Conservation (phyloP, 2,329 filamentous ascomycete genomes). For the Fusarium ambrosium region DNA sequence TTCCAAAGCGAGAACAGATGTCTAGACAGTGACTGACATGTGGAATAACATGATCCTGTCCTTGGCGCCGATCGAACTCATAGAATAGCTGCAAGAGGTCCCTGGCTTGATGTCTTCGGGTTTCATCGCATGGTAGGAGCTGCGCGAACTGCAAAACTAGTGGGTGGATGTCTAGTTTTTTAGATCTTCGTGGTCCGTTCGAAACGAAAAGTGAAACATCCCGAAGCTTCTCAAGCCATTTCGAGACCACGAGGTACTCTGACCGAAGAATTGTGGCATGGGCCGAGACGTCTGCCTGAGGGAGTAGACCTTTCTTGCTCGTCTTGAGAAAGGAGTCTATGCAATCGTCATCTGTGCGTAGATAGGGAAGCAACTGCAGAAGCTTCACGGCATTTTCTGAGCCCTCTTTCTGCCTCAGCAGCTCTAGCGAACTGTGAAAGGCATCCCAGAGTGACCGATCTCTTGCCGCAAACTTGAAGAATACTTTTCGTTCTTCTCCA, state of each 20-base stretch:
- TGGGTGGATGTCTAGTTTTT: not conserved
- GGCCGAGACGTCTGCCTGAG: not conserved
- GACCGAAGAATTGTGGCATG: not conserved
- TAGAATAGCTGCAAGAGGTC: not conserved
- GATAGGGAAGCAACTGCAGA: not conserved
- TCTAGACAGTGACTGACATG: not conserved
- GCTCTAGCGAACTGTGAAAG: not conserved
- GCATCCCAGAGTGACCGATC: not conserved
- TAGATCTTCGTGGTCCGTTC: not conserved
- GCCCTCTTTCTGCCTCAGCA: not conserved
- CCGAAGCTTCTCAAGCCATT: not conserved
- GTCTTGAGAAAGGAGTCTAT: not conserved
- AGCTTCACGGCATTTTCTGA: slow-evolving; percentile 1
- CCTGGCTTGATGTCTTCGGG: not conserved
- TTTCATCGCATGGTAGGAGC: not conserved
- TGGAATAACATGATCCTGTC: not conserved
- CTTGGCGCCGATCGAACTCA: not conserved
- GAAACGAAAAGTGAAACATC: not conserved
- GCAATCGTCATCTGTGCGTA: slow-evolving; percentile 1
- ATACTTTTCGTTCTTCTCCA: not conserved
- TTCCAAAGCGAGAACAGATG: not conserved
- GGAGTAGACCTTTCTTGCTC: not conserved
- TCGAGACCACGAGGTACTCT: not conserved
- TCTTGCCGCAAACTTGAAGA: not conserved
- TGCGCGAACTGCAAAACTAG: not conserved